Percentiles rank a stretch among this genome's conserved stretches.
These are phyloP conservation scores for Herpetospermum pedunculosum DNA, from an alignment of 306 rosid genomes.

Conservation along the genomic window DNA sequence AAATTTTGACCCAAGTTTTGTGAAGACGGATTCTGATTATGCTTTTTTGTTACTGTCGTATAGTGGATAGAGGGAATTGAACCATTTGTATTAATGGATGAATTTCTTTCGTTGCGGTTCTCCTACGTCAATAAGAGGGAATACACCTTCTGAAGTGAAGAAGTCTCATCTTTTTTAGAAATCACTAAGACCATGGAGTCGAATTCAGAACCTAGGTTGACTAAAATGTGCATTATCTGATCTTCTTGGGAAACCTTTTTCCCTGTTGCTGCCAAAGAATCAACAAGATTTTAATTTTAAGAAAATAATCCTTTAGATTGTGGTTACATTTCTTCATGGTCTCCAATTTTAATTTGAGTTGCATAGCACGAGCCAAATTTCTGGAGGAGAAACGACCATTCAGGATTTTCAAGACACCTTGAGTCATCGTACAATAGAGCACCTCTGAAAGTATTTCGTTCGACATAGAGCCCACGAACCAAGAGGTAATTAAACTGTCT, in stretches of 20 bases:
- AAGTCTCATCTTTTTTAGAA: neutral
- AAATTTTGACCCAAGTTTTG: too few species aligned
- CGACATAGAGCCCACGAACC: neutral
- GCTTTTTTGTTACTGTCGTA: too few species aligned
- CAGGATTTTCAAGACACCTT: neutral
- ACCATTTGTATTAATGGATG: too few species aligned
- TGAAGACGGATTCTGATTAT: too few species aligned
- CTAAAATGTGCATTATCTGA: neutral
- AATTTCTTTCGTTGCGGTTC: neutral
- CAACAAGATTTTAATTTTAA: neutral
- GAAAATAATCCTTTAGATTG: neutral
- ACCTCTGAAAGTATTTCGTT: accelerated
- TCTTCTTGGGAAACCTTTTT: accelerated
- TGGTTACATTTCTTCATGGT: neutral
- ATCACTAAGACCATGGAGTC: neutral
- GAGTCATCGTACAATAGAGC: neutral
- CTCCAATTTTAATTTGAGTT: neutral
- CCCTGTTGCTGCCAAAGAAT: neutral
- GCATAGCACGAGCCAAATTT: neutral
- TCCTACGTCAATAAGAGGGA: neutral
- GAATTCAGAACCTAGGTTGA: neutral
- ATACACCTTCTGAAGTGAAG: neutral
- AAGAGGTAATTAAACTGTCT: neutral
- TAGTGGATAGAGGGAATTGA: too few species aligned
- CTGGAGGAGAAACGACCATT: neutral